Percentiles rank a stretch among this genome's conserved stretches.
Evolutionary conservation across 129 eudicot species (phyloP).

Genomic region (Helianthus annuus): DNA sequence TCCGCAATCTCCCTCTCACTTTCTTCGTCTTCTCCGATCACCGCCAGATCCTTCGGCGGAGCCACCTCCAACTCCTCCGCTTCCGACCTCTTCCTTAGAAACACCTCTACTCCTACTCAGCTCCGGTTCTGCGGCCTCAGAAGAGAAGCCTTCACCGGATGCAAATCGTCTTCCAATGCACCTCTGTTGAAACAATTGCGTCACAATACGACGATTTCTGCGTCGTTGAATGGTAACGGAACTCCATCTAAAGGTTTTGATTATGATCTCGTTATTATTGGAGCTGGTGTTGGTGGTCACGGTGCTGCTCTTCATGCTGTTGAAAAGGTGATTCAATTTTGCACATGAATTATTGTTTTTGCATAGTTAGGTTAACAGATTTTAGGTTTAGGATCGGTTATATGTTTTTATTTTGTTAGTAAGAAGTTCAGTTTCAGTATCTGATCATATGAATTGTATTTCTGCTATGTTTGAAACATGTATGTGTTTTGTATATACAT

Average conservation of each 20-base stretch:
- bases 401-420: neutral
- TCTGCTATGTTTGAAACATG: neutral
- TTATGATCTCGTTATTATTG: slow-evolving; percentile 89
- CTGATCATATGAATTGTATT: neutral
- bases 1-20: slow-evolving; percentile 63
- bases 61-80: slow-evolving; percentile 1
- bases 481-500: neutral
- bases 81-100: slow-evolving; percentile 21
- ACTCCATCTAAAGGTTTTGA: slow-evolving; percentile 56
- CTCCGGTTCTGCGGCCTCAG: slow-evolving; percentile 88
- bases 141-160: slow-evolving; percentile 44
- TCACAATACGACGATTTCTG: slow-evolving; percentile 29
- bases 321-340: slow-evolving; percentile 61
- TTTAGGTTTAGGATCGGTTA: slow-evolving; percentile 1
- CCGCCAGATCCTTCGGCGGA: slow-evolving; percentile 41
- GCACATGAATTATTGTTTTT: neutral
- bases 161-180: slow-evolving; percentile 33
- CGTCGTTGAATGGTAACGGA: slow-evolving; percentile 62
- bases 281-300: slow-evolving; percentile 99
- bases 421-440: slow-evolving; percentile 6
- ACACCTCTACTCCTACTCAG: slow-evolving; percentile 37
- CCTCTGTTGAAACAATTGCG: slow-evolving; percentile 35
- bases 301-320: slow-evolving; percentile 99
- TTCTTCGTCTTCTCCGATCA: slow-evolving; percentile 47
- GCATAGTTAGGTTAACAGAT: neutral